Base-by-base conservation (phyloP, 306 rosid species). In the Rosa multiflora region DNA sequence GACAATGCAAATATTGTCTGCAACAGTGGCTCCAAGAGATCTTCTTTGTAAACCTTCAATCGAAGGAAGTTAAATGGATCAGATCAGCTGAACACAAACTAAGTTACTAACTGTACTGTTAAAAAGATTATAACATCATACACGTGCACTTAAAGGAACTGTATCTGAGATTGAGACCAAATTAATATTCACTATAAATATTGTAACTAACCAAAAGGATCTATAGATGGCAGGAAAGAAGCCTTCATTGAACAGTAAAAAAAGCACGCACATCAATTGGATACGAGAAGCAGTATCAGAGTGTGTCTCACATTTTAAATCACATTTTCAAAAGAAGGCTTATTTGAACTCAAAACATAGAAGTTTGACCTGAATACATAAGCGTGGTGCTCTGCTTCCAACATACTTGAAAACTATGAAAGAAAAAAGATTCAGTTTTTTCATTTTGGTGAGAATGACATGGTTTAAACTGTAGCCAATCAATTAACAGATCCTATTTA, bases 21-120 rank as follows among this genome's bases (percentile, higher is more conserved):
- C 83, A 92, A 80, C 14, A 94, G 87, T 53, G 97, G 99, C 67
- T 92, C 97, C 88, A 94, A 81, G 12, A 94, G 92, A 84, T 92
- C 88, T 79, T 94, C 99, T 71, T 87, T 91, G 79, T 94, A 94
- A 75, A 94, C 97, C 97, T 91, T 68, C 72, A 76, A 32, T 18
- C 55, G 66, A 82, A 78, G 63, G 14, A 43, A 59, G 70, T 67
- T 20, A 58, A 53, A 67, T 35, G 76, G 18, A 80, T 40, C 67
- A 75, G 67, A 58, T 58, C 70, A 40, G 64, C 11, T 77, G 49
- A 42, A 73, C 6, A 61, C 29, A 42, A 7, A 18, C 48, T 8
- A 18, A 17, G 15, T 40, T 51, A 5, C 6, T 35, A 53, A 10
- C 14, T 56, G 6, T 23, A 48, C 23, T 18, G 15, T 64, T 5